A percentile compares a stretch with the other conserved stretches of the same genome.
Conservation (phyloP, 2,329 filamentous ascomycete species). For the Hirsutella rhossiliensis region DNA sequence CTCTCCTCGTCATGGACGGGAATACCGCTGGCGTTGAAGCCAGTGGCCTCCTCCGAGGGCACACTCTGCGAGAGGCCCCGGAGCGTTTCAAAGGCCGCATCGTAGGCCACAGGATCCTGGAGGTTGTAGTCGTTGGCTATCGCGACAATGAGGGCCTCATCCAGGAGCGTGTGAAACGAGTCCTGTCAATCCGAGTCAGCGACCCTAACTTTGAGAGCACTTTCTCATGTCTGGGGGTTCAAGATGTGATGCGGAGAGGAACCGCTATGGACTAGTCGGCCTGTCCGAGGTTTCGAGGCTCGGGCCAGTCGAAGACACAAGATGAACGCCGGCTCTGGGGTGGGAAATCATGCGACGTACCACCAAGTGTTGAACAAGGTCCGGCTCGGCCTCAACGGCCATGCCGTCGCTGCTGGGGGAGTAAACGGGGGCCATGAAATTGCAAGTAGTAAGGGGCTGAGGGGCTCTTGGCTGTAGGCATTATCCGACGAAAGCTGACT, state of each 20-base stretch:
- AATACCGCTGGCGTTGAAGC: constrained; percentile 69
- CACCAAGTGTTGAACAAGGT: constrained; percentile 15
- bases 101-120: constrained; percentile 33
- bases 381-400: constrained; percentile 10
- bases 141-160: constrained; percentile 65
- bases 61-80: constrained; percentile 55
- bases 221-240: too few species aligned
- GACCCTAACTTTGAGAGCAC: background rate
- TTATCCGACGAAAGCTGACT: background rate
- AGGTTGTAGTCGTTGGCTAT: constrained; percentile 67
- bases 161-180: constrained; percentile 62
- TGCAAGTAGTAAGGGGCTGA: background rate
- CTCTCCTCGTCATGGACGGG: constrained; percentile 27
- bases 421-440: background rate
- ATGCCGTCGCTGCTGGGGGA: constrained; percentile 8
- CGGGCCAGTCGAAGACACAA: too few species aligned
- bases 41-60: constrained; percentile 53
- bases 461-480: background rate
- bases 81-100: constrained; percentile 46
- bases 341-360: constrained; percentile 9
- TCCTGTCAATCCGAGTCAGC: constrained; percentile 32
- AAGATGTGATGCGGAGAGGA: too few species aligned
- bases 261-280: too few species aligned
- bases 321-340: too few species aligned
- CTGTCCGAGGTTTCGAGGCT: too few species aligned